Evolutionary conservation across 129 eudicot species (phyloP).

Genomic region (Calendula officinalis): DNA sequence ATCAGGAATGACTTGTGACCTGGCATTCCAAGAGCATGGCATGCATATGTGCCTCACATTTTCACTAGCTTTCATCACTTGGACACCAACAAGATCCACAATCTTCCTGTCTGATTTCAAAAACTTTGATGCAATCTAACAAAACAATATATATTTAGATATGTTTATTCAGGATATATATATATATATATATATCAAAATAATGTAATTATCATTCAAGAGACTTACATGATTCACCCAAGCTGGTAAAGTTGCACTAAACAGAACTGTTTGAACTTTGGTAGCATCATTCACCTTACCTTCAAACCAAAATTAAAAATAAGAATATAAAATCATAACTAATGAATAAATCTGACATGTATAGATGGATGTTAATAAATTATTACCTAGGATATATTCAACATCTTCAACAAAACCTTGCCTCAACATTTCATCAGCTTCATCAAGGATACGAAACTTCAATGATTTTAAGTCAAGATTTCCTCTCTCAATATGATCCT

Average conservation of each 20-base stretch:
- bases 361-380: background rate
- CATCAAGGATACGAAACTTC: conserved; percentile 93
- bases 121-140: conserved; percentile 75
- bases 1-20: conserved; percentile 92
- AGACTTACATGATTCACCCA: conserved; percentile 89
- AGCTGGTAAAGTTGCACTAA: conserved; percentile 86
- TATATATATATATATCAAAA: background rate
- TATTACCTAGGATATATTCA: conserved; percentile 74
- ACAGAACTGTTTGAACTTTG: conserved; percentile 96
- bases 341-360: background rate
- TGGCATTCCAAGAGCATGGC: conserved; percentile 82
- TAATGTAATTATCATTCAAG: background rate
- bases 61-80: conserved; percentile 81
- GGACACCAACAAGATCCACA: conserved; percentile 80
- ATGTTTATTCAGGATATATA: background rate
- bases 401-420: conserved; percentile 99
- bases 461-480: conserved; percentile 68
- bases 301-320: conserved; percentile 7
- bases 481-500: conserved; percentile 92
- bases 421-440: conserved; percentile 97
- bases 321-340: background rate
- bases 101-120: conserved; percentile 68
- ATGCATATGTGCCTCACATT: conserved; percentile 74
- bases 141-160: background rate
- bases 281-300: conserved; percentile 91